A percentile compares a stretch with the other conserved stretches of the same genome.
Conservation (phyloP, 2,329 filamentous ascomycete genomes). For the Akanthomyces muscarius region DNA sequence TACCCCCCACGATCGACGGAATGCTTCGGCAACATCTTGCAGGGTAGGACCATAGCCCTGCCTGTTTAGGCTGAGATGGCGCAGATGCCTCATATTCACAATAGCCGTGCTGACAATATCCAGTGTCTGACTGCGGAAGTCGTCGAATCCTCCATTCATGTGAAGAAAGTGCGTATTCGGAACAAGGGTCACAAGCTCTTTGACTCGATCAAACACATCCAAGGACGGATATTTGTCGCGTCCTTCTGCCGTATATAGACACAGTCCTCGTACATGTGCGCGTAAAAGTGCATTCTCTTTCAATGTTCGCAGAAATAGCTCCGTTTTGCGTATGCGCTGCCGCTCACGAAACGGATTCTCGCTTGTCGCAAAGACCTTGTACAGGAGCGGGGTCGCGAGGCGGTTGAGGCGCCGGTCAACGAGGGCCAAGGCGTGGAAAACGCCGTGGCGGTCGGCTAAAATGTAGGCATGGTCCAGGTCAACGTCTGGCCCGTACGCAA, state of each 20-base stretch:
- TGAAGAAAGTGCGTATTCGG: not conserved
- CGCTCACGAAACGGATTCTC: constrained; percentile 7
- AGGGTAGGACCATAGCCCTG: constrained; percentile 3
- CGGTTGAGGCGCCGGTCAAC: constrained; percentile 5
- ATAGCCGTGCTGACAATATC: not conserved
- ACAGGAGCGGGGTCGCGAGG: constrained; percentile 3
- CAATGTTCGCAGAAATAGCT: not conserved
- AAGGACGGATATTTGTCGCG: not conserved
- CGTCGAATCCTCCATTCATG: not conserved
- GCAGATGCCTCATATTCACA: not conserved
- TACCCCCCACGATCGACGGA: not conserved
- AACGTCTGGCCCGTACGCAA: not conserved
- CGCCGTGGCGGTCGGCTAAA: not conserved
- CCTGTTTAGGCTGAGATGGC: not conserved
- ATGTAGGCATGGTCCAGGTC: not conserved
- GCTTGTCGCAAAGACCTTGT: constrained; percentile 4
- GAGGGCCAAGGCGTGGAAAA: not conserved
- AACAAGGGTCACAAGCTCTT: not conserved
- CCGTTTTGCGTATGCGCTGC: not conserved
- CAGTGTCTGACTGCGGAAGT: not conserved
- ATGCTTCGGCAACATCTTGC: not conserved
- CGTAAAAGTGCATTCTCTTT: not conserved
- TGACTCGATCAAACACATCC: not conserved
- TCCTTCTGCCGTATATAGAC: not conserved
- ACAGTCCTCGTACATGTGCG: not conserved